phyloP scores from a whole-genome alignment of 768 basidiomycete genomes.

The Mycena venus region DNA sequence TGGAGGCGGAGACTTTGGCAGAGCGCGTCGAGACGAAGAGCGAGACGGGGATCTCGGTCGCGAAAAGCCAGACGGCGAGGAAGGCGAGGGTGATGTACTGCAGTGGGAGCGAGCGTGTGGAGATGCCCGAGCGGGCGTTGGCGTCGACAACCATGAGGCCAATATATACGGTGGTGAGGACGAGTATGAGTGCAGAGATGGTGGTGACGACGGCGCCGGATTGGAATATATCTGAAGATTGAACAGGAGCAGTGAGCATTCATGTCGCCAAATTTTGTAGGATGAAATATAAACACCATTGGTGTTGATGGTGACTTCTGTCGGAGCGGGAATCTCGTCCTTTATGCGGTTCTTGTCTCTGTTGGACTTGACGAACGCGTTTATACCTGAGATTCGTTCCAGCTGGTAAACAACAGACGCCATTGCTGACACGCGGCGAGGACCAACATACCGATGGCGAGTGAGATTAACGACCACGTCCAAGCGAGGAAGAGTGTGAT shows the following conservation, averaged over 20 bases:
- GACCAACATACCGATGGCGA: conserved; percentile 30
- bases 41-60: conserved; percentile 61
- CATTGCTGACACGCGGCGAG: background rate
- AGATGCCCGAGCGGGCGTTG: conserved; percentile 31
- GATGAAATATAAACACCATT: too few relatives aligned
- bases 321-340: conserved; percentile 47
- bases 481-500: conserved; percentile 45
- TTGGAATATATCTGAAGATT: conserved; percentile 53
- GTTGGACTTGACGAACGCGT: conserved; percentile 58
- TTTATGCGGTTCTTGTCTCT: conserved; percentile 49
- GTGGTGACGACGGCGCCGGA: conserved; percentile 53
- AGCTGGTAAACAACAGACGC: conserved; percentile 1
- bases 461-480: conserved; percentile 43
- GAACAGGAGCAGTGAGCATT: too few relatives aligned
- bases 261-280: too few relatives aligned
- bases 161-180: conserved; percentile 45
- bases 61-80: conserved; percentile 62
- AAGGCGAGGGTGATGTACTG: conserved; percentile 57
- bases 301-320: conserved; percentile 53
- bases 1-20: conserved; percentile 59
- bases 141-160: conserved; percentile 38
- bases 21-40: conserved; percentile 58
- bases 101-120: conserved; percentile 45
- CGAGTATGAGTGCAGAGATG: conserved; percentile 49
- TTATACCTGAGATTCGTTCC: conserved; percentile 50